A percentile compares a stretch with the other conserved stretches of the same genome.
phyloP scores from a whole-genome alignment of 2,329 filamentous ascomycete species.

The Chrysosporium keratinophilum region DNA sequence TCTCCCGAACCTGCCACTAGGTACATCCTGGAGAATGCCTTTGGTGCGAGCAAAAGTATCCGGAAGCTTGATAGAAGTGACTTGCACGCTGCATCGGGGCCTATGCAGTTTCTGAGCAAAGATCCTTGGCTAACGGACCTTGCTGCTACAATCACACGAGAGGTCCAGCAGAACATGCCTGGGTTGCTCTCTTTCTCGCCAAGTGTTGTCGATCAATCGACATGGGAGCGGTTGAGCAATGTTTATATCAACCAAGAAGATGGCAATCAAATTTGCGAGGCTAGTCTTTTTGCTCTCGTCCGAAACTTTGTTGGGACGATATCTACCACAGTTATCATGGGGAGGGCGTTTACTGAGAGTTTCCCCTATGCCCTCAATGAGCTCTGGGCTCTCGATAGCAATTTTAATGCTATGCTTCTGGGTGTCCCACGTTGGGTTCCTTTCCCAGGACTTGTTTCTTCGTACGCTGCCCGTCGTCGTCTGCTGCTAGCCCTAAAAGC shows the following conservation, averaged over 20 bases:
- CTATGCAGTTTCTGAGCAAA: constrained; percentile 35
- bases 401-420: constrained; percentile 44
- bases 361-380: constrained; percentile 46
- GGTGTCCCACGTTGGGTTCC: constrained; percentile 49
- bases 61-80: constrained; percentile 26
- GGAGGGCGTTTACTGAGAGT: constrained; percentile 42
- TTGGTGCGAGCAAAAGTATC: constrained; percentile 33
- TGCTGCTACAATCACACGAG: constrained; percentile 29
- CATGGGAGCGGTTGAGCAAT: constrained; percentile 49
- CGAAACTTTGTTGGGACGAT: constrained; percentile 48
- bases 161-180: constrained; percentile 39
- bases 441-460: constrained; percentile 40
- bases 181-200: constrained; percentile 50
- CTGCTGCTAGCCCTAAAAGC: constrained; percentile 33
- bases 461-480: constrained; percentile 39
- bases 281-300: constrained; percentile 43
- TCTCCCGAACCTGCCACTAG: constrained; percentile 25
- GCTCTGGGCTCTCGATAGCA: constrained; percentile 46
- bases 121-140: constrained; percentile 39
- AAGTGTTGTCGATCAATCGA: constrained; percentile 51
- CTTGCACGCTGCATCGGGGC: constrained; percentile 32
- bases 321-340: constrained; percentile 42
- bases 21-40: constrained; percentile 33
- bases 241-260: constrained; percentile 36
- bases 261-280: constrained; percentile 39